Percentiles rank a stretch among this genome's conserved stretches.
Conservation (phyloP, 2,329 filamentous ascomycete genomes). For the Podosphaera xanthii region DNA sequence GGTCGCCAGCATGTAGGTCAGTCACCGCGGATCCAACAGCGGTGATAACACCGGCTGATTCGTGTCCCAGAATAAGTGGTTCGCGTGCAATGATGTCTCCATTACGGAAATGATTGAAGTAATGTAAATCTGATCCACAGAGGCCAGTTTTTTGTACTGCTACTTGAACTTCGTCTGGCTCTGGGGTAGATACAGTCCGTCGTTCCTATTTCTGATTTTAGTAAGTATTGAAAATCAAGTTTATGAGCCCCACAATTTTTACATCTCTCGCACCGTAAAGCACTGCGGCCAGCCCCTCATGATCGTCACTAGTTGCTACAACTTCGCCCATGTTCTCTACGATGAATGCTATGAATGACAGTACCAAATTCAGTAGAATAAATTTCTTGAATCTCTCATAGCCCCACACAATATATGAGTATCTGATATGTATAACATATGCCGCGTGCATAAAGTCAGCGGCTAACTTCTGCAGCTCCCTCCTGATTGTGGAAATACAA, state of each 20-base stretch:
- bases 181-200: conserved; percentile 10
- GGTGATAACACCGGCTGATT: conserved; percentile 67
- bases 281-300: neutral
- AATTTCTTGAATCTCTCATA: no score
- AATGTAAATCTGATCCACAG: conserved; percentile 91
- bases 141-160: conserved; percentile 87
- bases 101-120: conserved; percentile 89
- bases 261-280: neutral
- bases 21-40: conserved; percentile 61
- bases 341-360: no score
- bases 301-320: no score
- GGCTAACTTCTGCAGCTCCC: no score
- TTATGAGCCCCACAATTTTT: neutral
- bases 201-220: conserved; percentile 10
- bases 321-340: no score
- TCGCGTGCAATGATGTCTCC: conserved; percentile 81
- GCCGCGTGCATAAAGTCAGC: no score
- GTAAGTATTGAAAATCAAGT: neutral
- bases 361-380: no score
- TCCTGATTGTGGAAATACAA: no score
- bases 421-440: no score
- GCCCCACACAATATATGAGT: no score
- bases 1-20: conserved; percentile 58
- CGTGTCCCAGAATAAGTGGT: conserved; percentile 82
- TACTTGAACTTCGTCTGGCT: conserved; percentile 46